These are phyloP conservation scores for Fusarium setosum DNA, from an alignment of 2,329 filamentous ascomycete species.

Conservation along the genomic window DNA sequence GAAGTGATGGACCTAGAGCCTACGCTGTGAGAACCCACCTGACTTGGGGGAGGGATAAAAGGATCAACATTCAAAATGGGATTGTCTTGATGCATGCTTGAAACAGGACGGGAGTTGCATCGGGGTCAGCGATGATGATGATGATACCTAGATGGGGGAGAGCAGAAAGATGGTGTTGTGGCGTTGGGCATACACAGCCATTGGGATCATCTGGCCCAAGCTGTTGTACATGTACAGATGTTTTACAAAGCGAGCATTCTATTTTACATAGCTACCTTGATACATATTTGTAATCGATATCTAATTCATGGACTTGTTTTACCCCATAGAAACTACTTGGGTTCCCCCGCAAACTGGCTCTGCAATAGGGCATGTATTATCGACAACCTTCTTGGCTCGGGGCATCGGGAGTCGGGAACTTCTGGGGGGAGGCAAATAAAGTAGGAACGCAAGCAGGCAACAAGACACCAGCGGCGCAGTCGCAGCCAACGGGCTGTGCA, in stretches of 20 bases:
- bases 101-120: slow-evolving; percentile 22
- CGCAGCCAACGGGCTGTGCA: not conserved
- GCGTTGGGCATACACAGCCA: slow-evolving; percentile 31
- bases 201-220: slow-evolving; percentile 17
- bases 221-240: slow-evolving; percentile 35
- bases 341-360: slow-evolving; percentile 28
- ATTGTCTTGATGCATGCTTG: slow-evolving; percentile 11
- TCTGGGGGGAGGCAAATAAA: slow-evolving; percentile 5
- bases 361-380: not conserved
- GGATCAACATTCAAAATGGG: not conserved
- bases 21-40: slow-evolving; percentile 28
- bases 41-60: slow-evolving; percentile 6
- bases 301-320: slow-evolving; percentile 14
- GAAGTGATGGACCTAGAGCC: slow-evolving; percentile 48
- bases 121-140: slow-evolving; percentile 34
- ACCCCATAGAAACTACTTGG: slow-evolving; percentile 33
- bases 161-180: slow-evolving; percentile 36
- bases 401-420: slow-evolving; percentile 1
- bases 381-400: slow-evolving; percentile 1
- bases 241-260: slow-evolving; percentile 8
- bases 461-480: not conserved
- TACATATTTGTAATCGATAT: slow-evolving; percentile 27
- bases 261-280: not conserved
- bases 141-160: slow-evolving; percentile 27
- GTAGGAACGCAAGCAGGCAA: not conserved